phyloP scores from a whole-genome alignment of 352 stramenopile species.

The Pythium folliculosum region DNA sequence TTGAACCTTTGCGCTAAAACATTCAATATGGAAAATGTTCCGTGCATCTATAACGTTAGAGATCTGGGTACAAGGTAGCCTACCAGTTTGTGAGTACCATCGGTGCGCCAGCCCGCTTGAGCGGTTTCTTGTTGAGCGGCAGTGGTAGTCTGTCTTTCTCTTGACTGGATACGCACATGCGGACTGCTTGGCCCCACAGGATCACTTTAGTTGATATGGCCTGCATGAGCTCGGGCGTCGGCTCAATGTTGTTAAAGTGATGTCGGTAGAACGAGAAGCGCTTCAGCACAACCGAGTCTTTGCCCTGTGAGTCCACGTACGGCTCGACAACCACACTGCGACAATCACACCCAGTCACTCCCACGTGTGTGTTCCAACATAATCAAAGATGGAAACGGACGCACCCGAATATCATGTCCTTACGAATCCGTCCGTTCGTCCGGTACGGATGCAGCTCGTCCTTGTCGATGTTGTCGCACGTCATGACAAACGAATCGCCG shows the following conservation, averaged over 20 bases:
- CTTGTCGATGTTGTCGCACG: conserved; percentile 49
- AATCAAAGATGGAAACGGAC: neutral
- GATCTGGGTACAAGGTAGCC: neutral
- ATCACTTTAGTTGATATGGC: conserved; percentile 63
- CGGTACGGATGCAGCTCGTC: conserved; percentile 54
- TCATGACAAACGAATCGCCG: conserved; percentile 42
- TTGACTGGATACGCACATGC: conserved; percentile 48
- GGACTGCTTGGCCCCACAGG: conserved; percentile 60
- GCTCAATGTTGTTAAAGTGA: conserved; percentile 43
- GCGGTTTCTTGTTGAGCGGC: conserved; percentile 1
- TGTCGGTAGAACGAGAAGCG: conserved; percentile 70
- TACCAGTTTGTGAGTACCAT: conserved; percentile 12
- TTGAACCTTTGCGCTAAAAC: neutral
- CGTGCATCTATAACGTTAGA: neutral
- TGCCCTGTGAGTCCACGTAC: conserved; percentile 37
- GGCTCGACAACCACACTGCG: conserved; percentile 31
- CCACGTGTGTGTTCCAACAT: neutral
- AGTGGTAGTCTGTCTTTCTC: conserved; percentile 3
- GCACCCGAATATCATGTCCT: conserved; percentile 57
- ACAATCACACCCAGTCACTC: neutral
- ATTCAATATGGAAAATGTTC: neutral
- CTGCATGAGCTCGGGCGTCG: conserved; percentile 50
- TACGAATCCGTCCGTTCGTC: conserved; percentile 39
- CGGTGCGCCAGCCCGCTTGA: neutral
- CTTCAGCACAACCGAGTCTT: conserved; percentile 50